Evolutionary conservation across 768 basidiomycete species (phyloP).

Genomic region (Tulasnella sp.): DNA sequence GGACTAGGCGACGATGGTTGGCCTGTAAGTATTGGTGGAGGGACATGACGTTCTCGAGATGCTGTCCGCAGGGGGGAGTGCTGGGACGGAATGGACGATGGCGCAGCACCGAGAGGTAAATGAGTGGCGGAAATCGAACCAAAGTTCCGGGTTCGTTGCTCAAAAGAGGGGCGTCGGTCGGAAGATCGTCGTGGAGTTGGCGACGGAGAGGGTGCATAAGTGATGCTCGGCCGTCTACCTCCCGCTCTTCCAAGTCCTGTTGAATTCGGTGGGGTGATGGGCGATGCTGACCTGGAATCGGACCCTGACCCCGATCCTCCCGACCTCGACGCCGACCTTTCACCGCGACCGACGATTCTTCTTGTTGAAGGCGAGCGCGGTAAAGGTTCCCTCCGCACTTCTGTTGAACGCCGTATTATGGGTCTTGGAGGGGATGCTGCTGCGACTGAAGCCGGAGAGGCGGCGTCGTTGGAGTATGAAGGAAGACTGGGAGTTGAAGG

Average conservation of each 20-base stretch:
- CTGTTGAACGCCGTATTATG: background rate
- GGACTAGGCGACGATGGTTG: background rate
- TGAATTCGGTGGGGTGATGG: background rate
- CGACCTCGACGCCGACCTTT: slow-evolving; percentile 12
- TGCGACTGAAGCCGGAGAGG: background rate
- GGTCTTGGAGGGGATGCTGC: background rate
- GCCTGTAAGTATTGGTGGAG: background rate
- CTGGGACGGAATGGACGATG: background rate
- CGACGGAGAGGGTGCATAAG: background rate
- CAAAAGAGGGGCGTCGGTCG: slow-evolving; percentile 14
- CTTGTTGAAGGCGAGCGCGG: slow-evolving; percentile 2
- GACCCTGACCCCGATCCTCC: background rate
- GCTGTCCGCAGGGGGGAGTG: background rate
- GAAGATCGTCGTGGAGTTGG: slow-evolving; percentile 6
- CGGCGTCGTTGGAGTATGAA: background rate
- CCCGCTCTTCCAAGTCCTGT: background rate
- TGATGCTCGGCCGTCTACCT: background rate
- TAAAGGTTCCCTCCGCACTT: slow-evolving; percentile 1
- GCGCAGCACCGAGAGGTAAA: slow-evolving; percentile 15
- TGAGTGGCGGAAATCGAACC: slow-evolving; percentile 20
- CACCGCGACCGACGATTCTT: slow-evolving; percentile 5
- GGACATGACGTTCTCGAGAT: slow-evolving; percentile 11
- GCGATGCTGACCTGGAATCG: slow-evolving; percentile 3
- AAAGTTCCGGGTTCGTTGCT: slow-evolving; percentile 2
- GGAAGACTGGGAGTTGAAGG: slow-evolving; percentile 26